Conservation (phyloP, 345 rosid genomes). For the Corchorus olitorius region DNA sequence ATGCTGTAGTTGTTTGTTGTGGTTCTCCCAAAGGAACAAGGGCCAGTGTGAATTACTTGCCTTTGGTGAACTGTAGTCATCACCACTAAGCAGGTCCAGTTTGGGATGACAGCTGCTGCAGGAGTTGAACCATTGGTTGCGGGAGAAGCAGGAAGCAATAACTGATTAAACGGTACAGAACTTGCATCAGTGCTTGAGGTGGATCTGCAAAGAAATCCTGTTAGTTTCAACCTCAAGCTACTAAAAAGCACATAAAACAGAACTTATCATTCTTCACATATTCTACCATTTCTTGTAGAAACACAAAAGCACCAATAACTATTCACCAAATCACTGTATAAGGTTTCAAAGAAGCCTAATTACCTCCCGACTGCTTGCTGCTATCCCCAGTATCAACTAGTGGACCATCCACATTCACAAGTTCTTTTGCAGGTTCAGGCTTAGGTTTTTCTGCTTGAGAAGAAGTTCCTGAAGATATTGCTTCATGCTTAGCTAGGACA, state of each 20-base stretch:
- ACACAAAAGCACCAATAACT: neutral
- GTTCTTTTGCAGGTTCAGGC: slow-evolving; percentile 56
- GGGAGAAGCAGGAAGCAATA: too few species aligned
- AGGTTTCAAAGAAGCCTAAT: slow-evolving; percentile 17
- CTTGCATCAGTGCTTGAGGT: slow-evolving; percentile 56
- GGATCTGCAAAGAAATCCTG: slow-evolving; percentile 47
- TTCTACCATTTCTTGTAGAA: slow-evolving; percentile 13
- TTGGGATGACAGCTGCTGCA: too few species aligned
- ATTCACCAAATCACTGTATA: neutral
- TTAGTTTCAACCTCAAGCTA: slow-evolving; percentile 9
- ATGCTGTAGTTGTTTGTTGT: slow-evolving; percentile 56
- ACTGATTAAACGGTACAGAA: too few species aligned
- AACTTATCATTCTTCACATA: neutral
- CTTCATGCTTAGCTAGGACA: slow-evolving; percentile 83
- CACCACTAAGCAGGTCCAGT: too few species aligned
- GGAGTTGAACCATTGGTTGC: too few species aligned
- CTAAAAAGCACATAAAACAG: neutral
- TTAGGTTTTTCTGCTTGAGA: slow-evolving; percentile 49
- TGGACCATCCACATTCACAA: slow-evolving; percentile 61
- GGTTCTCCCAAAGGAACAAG: slow-evolving; percentile 79
- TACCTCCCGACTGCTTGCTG: slow-evolving; percentile 63
- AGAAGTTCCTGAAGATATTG: slow-evolving; percentile 73
- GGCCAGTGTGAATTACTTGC: slow-evolving; percentile 65
- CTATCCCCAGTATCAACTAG: slow-evolving; percentile 73
- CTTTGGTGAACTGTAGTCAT: slow-evolving; percentile 68